Conservation (phyloP, 768 basidiomycete genomes). For the Asterophora lycoperdoides region DNA sequence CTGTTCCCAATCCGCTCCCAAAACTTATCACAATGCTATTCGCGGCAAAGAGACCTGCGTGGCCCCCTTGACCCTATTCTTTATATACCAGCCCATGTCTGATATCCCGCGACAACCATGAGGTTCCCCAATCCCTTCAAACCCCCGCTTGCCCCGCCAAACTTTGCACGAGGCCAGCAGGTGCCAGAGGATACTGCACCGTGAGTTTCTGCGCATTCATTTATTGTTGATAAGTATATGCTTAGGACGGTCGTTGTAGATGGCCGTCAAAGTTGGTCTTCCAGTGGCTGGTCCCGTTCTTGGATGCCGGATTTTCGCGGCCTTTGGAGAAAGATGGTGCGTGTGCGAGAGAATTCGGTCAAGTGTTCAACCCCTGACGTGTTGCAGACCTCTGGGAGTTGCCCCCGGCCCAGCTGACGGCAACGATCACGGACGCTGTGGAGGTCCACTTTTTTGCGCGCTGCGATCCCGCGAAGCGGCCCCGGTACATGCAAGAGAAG, state of each 20-base stretch:
- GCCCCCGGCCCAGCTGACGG: conserved; percentile 34
- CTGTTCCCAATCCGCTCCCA: too few relatives aligned
- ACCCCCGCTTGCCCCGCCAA: conserved; percentile 45
- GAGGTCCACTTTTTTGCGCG: conserved; percentile 46
- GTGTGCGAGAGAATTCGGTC: conserved; percentile 3
- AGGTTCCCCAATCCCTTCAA: conserved; percentile 33
- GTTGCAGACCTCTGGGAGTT: conserved; percentile 51
- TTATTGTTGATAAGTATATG: background rate
- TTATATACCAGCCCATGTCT: background rate
- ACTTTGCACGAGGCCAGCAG: conserved; percentile 42
- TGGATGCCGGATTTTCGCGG: conserved; percentile 54
- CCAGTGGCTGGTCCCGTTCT: conserved; percentile 51
- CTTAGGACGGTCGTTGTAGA: conserved; percentile 21
- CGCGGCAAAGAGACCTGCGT: background rate
- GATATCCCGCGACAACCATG: conserved; percentile 12
- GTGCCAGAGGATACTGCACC: conserved; percentile 39
- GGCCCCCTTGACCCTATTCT: background rate
- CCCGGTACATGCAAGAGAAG: conserved; percentile 26
- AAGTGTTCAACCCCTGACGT: background rate
- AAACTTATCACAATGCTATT: too few relatives aligned
- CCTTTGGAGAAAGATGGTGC: conserved; percentile 55
- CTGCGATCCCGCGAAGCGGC: conserved; percentile 46
- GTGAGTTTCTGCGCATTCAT: conserved; percentile 20
- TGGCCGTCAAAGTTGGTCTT: conserved; percentile 44
- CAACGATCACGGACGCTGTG: conserved; percentile 34